Conservation (phyloP, 352 stramenopile genomes). For the Plasmopara viticola region DNA sequence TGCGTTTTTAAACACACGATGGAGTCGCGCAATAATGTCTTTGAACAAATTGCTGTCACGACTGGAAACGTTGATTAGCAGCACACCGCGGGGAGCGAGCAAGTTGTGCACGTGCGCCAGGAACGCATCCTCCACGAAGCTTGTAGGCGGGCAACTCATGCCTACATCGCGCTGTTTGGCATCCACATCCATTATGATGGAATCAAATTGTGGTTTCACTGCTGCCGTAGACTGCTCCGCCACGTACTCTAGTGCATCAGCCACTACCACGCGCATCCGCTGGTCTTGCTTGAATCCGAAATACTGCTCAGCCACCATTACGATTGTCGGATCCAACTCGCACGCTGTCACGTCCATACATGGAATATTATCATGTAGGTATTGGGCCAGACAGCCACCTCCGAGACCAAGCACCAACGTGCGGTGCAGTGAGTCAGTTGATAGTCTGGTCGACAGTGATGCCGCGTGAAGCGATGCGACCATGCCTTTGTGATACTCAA, state of each 20-base stretch:
- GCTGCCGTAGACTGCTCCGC: conserved; percentile 17
- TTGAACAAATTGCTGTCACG: conserved; percentile 38
- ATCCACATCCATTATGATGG: conserved; percentile 75
- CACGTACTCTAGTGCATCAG: conserved; percentile 45
- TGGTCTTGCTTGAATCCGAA: conserved; percentile 61
- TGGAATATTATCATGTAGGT: conserved; percentile 48
- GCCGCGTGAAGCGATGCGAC: conserved; percentile 45
- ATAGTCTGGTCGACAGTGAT: conserved; percentile 20
- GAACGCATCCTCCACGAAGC: conserved; percentile 49
- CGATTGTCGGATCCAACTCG: conserved; percentile 59
- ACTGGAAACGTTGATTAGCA: conserved; percentile 67
- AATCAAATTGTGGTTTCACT: conserved; percentile 31
- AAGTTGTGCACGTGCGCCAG: conserved; percentile 30
- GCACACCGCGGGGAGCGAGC: conserved; percentile 33
- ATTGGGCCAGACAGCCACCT: conserved; percentile 61
- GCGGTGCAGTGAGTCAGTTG: conserved; percentile 19
- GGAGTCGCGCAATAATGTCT: conserved; percentile 39
- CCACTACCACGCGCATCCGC: conserved; percentile 35
- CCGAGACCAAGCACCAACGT: conserved; percentile 64
- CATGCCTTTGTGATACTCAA: conserved; percentile 80
- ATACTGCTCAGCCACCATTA: conserved; percentile 51
- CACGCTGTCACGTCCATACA: conserved; percentile 47
- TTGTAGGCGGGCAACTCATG: conserved; percentile 60
- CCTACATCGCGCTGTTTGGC: conserved; percentile 59
- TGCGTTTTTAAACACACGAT: conserved; percentile 27